Conservation (phyloP, 78 protist genomes). For the Dictyostelium brefeldianum region DNA sequence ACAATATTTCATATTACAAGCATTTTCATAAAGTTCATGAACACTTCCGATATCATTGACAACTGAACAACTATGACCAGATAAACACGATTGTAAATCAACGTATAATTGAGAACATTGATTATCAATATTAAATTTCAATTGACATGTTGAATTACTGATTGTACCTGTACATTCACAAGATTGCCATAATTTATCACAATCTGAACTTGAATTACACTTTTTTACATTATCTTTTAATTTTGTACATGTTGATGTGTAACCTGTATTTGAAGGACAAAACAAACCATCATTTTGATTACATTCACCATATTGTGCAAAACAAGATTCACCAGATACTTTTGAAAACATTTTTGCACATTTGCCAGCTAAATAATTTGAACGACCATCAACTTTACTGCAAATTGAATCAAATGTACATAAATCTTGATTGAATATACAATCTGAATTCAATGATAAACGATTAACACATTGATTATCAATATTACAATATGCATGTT, state of each 20-base stretch:
- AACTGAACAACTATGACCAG: neutral
- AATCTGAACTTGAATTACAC: neutral
- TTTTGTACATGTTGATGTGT: neutral
- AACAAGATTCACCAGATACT: constrained; percentile 21
- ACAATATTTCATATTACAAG: constrained; percentile 27
- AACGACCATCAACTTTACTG: neutral
- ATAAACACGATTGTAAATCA: neutral
- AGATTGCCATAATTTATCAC: constrained; percentile 31
- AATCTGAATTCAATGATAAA: neutral
- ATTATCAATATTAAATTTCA: neutral
- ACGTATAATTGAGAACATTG: neutral
- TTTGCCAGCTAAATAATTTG: neutral
- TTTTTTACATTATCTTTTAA: neutral
- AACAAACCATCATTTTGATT: constrained; percentile 18
- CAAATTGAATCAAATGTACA: constrained; percentile 21
- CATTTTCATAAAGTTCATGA: neutral
- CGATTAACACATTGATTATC: neutral
- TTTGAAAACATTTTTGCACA: constrained; percentile 24
- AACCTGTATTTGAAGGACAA: constrained; percentile 30
- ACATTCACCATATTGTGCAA: constrained; percentile 59
- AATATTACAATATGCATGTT: neutral
- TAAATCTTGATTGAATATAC: constrained; percentile 15
- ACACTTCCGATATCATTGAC: neutral
- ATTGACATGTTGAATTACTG: neutral
- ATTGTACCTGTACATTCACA: constrained; percentile 3